Base-by-base conservation (phyloP, 495 filamentous ascomycete species). In the Penicillium lividum region DNA sequence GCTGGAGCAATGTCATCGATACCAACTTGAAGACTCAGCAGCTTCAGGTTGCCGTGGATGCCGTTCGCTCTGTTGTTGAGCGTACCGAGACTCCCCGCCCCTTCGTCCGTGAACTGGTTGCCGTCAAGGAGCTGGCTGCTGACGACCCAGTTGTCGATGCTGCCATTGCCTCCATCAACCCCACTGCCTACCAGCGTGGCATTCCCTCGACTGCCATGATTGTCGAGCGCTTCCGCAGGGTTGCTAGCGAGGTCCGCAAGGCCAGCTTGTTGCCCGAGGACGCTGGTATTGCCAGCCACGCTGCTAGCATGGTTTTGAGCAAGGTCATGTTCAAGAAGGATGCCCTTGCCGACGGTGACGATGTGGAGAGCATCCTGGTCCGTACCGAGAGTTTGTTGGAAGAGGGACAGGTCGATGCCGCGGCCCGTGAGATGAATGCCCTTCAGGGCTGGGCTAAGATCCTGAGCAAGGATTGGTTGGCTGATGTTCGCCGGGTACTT, bases 301-400 rank as follows among this genome's bases (percentile, higher is more conserved):
- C 93, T 1, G 90, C 90, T 11, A 95, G 90, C 72, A 86, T 89
- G 63, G 77, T 93, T 28, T 70, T 98, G 69, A 95, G 90, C 78
- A 93, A 96, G 73, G 78, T 97, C 27, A 82, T 97, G 73, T 98
- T 98, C 82, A 89, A 88, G 80, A 97, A 96, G 80, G 83, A 91
- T 67, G 89, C 87, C n/a, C 77, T 94, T 43, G 86, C 93, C 1
- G 82, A 83, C 29, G 93, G 95, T 27, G 85, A 94, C 63, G 94
- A 98, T 68, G 93, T 98, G 22, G 94, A 98, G 81, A 96, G 91
- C 68, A 85, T 97, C 59, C 83, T 98, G 11, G 87, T 89, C 3
- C 80, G 94, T 55, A 91, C 94, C 3, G 92, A 97, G 75, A 92
- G 83, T 4, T 82, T 89, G 62, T 79, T 98, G 11, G 92, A 98